A percentile compares a stretch with the other conserved stretches of the same genome.
Evolutionary conservation across 2,329 filamentous ascomycete species (phyloP).

Genomic region (Talaromyces sp.): DNA sequence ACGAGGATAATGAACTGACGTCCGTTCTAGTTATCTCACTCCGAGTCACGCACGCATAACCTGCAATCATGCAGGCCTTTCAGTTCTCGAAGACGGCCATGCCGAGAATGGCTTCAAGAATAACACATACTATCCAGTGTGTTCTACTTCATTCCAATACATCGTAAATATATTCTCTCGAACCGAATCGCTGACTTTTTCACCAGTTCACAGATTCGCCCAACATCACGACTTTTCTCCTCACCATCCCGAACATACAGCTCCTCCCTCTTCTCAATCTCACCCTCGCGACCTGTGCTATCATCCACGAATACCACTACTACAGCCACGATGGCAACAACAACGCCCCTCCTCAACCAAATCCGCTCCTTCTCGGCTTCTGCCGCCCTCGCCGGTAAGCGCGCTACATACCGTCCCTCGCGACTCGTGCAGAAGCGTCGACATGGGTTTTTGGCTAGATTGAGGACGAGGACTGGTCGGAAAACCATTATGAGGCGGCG

Average conservation of each 20-base stretch:
- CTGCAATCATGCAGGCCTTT: conserved; percentile 35
- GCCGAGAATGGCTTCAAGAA: conserved; percentile 28
- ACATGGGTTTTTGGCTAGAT: conserved; percentile 58
- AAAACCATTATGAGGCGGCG: conserved; percentile 55
- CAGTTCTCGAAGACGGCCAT: conserved; percentile 31
- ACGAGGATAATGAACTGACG: neutral
- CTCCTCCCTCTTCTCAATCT: conserved; percentile 3
- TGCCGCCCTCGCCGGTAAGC: conserved; percentile 42
- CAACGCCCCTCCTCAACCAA: conserved; percentile 25
- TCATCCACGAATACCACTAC: neutral
- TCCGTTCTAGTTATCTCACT: neutral
- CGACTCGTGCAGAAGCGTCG: conserved; percentile 61
- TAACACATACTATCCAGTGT: conserved; percentile 12
- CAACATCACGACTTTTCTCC: conserved; percentile 1
- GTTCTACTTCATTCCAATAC: neutral
- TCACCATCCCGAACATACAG: conserved; percentile 7
- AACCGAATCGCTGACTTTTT: neutral
- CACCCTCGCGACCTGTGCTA: neutral
- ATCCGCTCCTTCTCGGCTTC: conserved; percentile 47
- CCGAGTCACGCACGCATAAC: neutral
- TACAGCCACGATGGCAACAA: neutral
- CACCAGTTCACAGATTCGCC: conserved; percentile 10
- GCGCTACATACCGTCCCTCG: conserved; percentile 60
- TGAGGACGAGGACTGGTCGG: conserved; percentile 54
- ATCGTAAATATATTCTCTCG: neutral